These are phyloP conservation scores for Pichia sp. DNA, from an alignment of 1,139 yeast genomes.

Conservation along the genomic window DNA sequence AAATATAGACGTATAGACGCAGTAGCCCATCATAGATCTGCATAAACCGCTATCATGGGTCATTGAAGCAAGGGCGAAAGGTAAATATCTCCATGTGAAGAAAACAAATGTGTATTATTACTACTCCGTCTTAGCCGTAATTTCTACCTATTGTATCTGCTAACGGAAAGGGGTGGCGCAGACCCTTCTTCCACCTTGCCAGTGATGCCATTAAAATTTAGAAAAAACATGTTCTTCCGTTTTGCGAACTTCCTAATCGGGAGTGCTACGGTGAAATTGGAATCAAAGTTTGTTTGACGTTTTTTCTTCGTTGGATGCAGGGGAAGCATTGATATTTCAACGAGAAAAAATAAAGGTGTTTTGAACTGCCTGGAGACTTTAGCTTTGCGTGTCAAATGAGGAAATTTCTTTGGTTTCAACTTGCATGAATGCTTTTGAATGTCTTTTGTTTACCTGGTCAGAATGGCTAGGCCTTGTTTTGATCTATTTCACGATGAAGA, in stretches of 20 bases:
- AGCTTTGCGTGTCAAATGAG: background rate
- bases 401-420: background rate
- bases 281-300: background rate
- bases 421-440: background rate
- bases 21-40: no score
- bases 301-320: background rate
- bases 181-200: no score
- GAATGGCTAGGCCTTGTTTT: no score
- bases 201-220: no score
- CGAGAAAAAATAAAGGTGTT: background rate
- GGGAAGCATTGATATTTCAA: background rate
- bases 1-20: no score
- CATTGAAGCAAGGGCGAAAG: background rate
- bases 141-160: background rate
- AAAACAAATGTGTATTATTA: background rate
- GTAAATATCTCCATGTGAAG: background rate
- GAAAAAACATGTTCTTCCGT: background rate
- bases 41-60: no score
- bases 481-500: no score
- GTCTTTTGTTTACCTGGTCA: background rate
- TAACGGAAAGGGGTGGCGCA: no score
- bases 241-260: background rate
- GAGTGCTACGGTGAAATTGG: constrained; percentile 3
- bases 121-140: background rate
- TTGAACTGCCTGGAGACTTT: background rate